Base-by-base conservation (phyloP, 768 basidiomycete species). In the Boletus reticuloceps region DNA sequence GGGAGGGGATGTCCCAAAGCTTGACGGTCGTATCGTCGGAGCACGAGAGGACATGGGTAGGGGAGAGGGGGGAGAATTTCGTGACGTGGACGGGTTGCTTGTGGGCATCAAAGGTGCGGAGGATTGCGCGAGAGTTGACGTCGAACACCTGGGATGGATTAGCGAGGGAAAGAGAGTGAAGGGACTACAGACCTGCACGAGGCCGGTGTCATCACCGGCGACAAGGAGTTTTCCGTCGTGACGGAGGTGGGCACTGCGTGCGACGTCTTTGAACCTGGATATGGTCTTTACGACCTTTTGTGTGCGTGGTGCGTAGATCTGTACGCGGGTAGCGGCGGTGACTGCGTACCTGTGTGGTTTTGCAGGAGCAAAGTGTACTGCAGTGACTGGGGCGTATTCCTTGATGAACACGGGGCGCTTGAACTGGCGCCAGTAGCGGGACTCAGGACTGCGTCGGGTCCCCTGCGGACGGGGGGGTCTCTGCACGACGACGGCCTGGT, bases 231-330 rank as follows among this genome's bases (percentile, higher is more conserved):
- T 98, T 19, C 97, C 97, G 72, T 99, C 97, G 47, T 79, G 82
- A 48, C 97, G 84, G 53, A 99, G 94, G 63, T 82, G 82, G 5
- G 89, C 97, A 62, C 89, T 88, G 55, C 94, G 78, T 1, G 96
- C 94, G 36, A 95, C 88, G 66, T 98, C 97, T 71, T 97, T 98
- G 77, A 99, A 99, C 38, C 97, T 80, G 29, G 95, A 89, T 53
- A 99, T 93, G 3, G 92, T 96, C 79, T 98, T 98, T 16, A 87
- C 91, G 51, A 98, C 85, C 72, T 94, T 95, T 73, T 98, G 95
- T 4, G 96, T 98, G 50, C 93, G 86, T 14, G 95, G 94, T 4
- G 94, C 91, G 73, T 98, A 98, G 67, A 98, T 89, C 72, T 98
- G 91, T 1, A 99, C 85, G 59, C 95, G 80, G 1, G 94, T 90